Base-by-base conservation (phyloP, 2,329 filamentous ascomycete species). In the Fusarium goolgardi region DNA sequence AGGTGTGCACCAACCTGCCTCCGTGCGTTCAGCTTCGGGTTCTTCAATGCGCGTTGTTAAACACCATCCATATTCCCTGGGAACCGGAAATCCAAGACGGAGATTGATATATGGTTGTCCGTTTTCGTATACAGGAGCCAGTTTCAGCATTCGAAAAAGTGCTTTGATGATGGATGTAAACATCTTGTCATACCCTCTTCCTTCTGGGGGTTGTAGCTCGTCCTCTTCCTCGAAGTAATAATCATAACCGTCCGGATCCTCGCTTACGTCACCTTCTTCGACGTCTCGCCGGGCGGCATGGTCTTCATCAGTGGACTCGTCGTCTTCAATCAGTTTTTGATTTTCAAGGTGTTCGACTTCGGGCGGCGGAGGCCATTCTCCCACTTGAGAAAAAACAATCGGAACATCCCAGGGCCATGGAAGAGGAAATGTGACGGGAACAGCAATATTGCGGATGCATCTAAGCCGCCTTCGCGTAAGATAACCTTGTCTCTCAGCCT, bases 371-470 rank as follows among this genome's bases (percentile, higher is more conserved):
- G 55, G 46, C 46, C 55, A 57, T 11, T 29, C 55, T 1, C 12
- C 47, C 3, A 53, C 29, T 23, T 18, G 40, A 2, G 56, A 37
- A 7, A 61, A 62, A 1, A 55, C 11, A 3, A 62, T 31, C 1
- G 59, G 56, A 13, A 34, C 25, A 25, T 61, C 59, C 59, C 46
- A 62, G 1, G 59, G 59, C 25, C 46, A 59, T 2, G 59, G 59
- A 1, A 62, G 56, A 7, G 59, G 56, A 12, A 62, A 61, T 7
- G 46, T 45, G 5, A 62, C 55, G 6, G 50, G 46, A 46, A 62
- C 56, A 23, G 56, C 59, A 5, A 61, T 29, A 0, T 13, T 29
- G n/a, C 56, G 56, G 3, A 63, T 25, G 20, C 46, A 63, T 1
- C 44, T 39, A 7, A 63, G 32, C 1, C 60, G 58, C 6, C 58